Evolutionary conservation across 345 rosid genomes (phyloP), one percentile per base, ranked within the genome.

Genomic region (Hibiscus mutabilis): DNA sequence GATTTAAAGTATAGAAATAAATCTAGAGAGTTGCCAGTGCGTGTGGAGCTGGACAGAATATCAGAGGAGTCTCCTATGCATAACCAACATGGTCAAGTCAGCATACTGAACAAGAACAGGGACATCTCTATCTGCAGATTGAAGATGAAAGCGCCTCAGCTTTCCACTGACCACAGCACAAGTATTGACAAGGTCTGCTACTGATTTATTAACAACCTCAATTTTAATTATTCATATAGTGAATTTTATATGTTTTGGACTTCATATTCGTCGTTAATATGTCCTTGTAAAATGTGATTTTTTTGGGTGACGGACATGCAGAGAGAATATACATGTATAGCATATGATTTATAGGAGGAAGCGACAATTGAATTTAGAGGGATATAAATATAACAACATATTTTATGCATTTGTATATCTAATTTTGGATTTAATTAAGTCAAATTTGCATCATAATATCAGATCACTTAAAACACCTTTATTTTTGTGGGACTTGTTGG

Each of bases 51-150:
- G 74, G 97, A 91, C 77, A 89, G 96, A 81, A 93, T 93, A 74
- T 93, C 98, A 16, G 98, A 93, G 75, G 98, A 93, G 82, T 93
- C 98, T 66, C 98, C 98, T 5, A 85, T 91, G 86, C 98, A 88
- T 77, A 86, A 82, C 65, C 96, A 76, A 61, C 85, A 84, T 49
- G 83, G 83, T 83, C 96, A 83, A 75, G 85, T 88, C 67, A 86
- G 82, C 67, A 82, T 88, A 77, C 76, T 87, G 67, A 91, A 91
- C 83, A 93, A 89, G 83, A 89, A 88, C 63, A 84, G 91, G 75
- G 98, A 93, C 84, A 87, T 93, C 46, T 85, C 97, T 18, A 75
- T 88, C 44, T 93, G 90, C 81, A 82, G 93, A 78, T 79, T 93
- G 79, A 91, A 88, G 85, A 91, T 93, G 96, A 91, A 91, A 74